Conservation (phyloP, 2,329 filamentous ascomycete species). For the Byssothecium circinans region DNA sequence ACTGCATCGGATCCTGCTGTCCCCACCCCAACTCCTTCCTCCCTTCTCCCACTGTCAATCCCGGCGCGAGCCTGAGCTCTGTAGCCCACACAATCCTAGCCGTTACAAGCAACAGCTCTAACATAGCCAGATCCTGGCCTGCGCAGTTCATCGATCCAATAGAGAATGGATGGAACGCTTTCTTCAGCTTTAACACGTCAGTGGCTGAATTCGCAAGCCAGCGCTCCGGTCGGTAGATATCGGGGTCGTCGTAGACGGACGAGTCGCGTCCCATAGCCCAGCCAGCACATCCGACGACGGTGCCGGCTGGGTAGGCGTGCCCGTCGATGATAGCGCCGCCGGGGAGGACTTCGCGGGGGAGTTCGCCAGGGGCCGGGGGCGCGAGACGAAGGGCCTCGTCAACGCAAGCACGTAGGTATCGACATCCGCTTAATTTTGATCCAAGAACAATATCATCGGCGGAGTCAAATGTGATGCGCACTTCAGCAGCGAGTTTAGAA, state of each 20-base stretch:
- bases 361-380: constrained; percentile 8
- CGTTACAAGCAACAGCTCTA: constrained; percentile 8
- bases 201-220: constrained; percentile 9
- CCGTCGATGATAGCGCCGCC: constrained; percentile 19
- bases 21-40: not conserved
- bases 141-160: constrained; percentile 13
- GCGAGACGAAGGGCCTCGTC: constrained; percentile 11
- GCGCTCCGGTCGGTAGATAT: constrained; percentile 10
- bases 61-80: constrained; percentile 4
- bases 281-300: constrained; percentile 12
- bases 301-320: constrained; percentile 13
- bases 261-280: constrained; percentile 14
- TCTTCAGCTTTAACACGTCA: constrained; percentile 6
- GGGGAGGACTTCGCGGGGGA: constrained; percentile 10
- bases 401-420: constrained; percentile 15
- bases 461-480: constrained; percentile 8
- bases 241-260: constrained; percentile 9
- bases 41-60: constrained; percentile 1
- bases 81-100: constrained; percentile 8
- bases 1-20: constrained; percentile 1
- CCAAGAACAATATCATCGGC: constrained; percentile 7
- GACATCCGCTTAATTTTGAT: constrained; percentile 4
- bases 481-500: constrained; percentile 5
- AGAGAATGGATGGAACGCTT: constrained; percentile 12
- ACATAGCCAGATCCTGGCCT: constrained; percentile 8